Evolutionary conservation across 768 basidiomycete genomes (phyloP), one percentile per base, ranked within the genome.

Genomic region (Amanita thiersii): DNA sequence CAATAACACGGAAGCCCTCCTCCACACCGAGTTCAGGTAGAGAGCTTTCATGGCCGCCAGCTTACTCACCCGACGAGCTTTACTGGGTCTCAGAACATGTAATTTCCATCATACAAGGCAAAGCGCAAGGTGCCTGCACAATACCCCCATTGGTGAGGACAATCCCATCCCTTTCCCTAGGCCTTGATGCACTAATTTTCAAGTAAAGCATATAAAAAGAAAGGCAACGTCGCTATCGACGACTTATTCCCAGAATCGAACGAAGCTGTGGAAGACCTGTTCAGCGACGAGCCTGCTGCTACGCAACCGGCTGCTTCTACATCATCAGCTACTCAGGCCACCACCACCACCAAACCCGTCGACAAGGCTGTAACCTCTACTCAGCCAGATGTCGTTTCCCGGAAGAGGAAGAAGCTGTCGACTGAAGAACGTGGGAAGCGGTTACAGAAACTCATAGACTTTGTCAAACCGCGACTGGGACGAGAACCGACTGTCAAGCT

Each of bases 391-490:
- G 14, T 18, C 14, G 21, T 23, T 10, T n/a, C n/a, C 21, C 38
- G 37, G 29, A 52, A 31, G 37, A 55, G 45, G 23, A 52, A 44
- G 11, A 57, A 53, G 18, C 50, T 70, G n/a, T 47, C 55, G 8
- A 53, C 56, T 1, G 61, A 58, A 19, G 54, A 54, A 25, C 60
- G 64, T 10, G 40, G 50, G 6, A 45, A 46, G 40, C 55, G 58
- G 12, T 70, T 73, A 48, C 52, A 63, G 20, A 45, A 59, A 12
- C 56, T 65, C 5, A 39, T 61, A 38, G 47, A 45, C 3, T 71
- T 66, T 46, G 54, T 70, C 14, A 50, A 56, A 15, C 58, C 64
- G 2, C 56, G 66, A 7, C 52, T 73, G 24, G 72, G 68, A 0
- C 54, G 56, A n/a, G 58, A 58, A 3, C 70, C 70, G 5, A 39